Percentiles rank a stretch among this genome's conserved stretches.
These are phyloP conservation scores for Trichoderma gracile DNA, from an alignment of 2,329 filamentous ascomycete species.

Conservation along the genomic window DNA sequence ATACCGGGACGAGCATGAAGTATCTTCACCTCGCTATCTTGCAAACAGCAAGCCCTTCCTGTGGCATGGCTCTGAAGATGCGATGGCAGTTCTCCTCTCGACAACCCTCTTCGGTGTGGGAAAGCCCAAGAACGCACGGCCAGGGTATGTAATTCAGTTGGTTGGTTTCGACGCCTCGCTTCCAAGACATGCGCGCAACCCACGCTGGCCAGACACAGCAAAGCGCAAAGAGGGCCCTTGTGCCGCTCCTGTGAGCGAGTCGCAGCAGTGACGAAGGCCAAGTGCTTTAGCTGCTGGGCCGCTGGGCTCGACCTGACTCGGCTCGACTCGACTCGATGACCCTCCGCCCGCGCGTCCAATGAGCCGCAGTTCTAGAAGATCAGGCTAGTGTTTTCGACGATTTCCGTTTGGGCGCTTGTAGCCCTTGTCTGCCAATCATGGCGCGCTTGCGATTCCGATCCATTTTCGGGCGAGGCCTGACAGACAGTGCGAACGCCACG, in stretches of 20 bases:
- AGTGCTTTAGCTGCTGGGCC: constrained; percentile 12
- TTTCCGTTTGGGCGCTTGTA: constrained; percentile 15
- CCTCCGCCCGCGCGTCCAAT: constrained; percentile 13
- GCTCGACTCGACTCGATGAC: too few relatives aligned
- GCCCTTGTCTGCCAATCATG: constrained; percentile 11
- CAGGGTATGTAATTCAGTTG: constrained; percentile 1
- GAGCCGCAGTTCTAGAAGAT: constrained; percentile 30
- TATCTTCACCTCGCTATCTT: too few relatives aligned
- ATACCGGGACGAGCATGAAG: not conserved
- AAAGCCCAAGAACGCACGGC: not conserved
- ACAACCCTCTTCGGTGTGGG: constrained; percentile 8
- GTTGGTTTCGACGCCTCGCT: not conserved
- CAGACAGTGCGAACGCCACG: constrained; percentile 34
- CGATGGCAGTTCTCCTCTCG: not conserved
- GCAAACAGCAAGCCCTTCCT: too few relatives aligned
- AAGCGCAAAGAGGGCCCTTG: not conserved
- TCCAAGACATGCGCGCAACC: not conserved
- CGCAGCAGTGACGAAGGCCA: constrained; percentile 18
- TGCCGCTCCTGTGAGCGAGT: not conserved
- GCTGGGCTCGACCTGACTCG: not conserved
- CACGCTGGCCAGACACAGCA: not conserved
- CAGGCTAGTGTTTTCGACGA: not conserved
- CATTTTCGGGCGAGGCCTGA: constrained; percentile 38
- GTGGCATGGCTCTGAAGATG: not conserved
- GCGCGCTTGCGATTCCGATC: constrained; percentile 35